These are phyloP conservation scores for Comarum palustre DNA, from an alignment of 306 rosid genomes.

Conservation along the genomic window DNA sequence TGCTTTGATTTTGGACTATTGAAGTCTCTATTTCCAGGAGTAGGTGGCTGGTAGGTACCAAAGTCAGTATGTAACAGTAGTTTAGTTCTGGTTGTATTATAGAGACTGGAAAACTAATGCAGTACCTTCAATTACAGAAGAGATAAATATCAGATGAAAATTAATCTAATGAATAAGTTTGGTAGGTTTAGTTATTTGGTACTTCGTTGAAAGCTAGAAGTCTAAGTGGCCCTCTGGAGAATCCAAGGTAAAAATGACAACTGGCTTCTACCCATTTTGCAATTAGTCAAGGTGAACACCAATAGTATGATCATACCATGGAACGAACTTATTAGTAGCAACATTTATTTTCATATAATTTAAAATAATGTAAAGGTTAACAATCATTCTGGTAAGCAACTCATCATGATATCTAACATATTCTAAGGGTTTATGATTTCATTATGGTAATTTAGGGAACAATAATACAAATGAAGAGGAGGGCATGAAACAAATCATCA, in stretches of 20 bases:
- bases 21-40: not conserved
- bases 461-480: not conserved
- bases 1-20: not conserved
- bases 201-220: not conserved
- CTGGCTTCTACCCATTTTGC: not conserved
- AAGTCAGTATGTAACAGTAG: not conserved
- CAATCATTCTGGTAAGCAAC: not conserved
- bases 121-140: not conserved
- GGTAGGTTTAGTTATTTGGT: not conserved
- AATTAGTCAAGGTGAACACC: constrained; percentile 8
- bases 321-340: not conserved
- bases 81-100: not conserved
- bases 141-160: not conserved
- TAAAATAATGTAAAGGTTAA: not conserved
- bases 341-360: not conserved
- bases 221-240: constrained; percentile 3
- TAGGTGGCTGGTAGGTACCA: not conserved
- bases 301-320: not conserved
- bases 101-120: not conserved
- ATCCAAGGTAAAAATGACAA: constrained; percentile 6
- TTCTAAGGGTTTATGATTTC: not conserved
- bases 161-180: not conserved
- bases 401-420: not conserved
- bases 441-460: not conserved
- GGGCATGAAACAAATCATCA: constrained; percentile 24